Evolutionary conservation across 345 rosid species (phyloP).

Genomic region (Camelina laxa): DNA sequence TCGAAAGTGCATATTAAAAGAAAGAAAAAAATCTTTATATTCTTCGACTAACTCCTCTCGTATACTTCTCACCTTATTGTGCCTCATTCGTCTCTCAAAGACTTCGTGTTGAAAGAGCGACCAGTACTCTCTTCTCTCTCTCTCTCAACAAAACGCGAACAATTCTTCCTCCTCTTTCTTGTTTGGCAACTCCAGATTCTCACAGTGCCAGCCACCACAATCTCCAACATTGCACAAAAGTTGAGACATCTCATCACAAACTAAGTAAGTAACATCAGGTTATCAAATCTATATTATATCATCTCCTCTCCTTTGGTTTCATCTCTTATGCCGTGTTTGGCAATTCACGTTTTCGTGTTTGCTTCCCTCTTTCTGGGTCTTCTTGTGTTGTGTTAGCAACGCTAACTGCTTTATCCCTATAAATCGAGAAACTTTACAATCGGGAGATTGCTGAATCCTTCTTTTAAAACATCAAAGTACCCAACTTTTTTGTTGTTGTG

Average conservation of each 20-base stretch:
- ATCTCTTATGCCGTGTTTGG: constrained; percentile 38
- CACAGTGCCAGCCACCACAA: constrained; percentile 7
- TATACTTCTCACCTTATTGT: constrained; percentile 22
- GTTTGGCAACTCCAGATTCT: constrained; percentile 33
- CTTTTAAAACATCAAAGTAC: constrained; percentile 41
- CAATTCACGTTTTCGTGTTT: constrained; percentile 43
- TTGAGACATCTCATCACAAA: not conserved
- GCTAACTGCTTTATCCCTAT: constrained; percentile 29
- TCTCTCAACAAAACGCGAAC: constrained; percentile 16
- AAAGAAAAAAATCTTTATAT: not conserved
- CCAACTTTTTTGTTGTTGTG: constrained; percentile 33
- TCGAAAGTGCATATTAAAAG: constrained; percentile 5
- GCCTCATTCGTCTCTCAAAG: constrained; percentile 36
- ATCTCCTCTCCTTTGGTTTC: not conserved
- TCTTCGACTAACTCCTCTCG: not conserved
- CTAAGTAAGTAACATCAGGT: constrained; percentile 35
- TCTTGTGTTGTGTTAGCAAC: constrained; percentile 31
- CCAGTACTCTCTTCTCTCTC: constrained; percentile 27
- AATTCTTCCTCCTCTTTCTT: constrained; percentile 25
- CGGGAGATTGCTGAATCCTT: constrained; percentile 38
- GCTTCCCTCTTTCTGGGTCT: constrained; percentile 35
- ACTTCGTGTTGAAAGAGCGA: constrained; percentile 50
- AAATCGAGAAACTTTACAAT: constrained; percentile 17
- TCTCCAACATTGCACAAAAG: constrained; percentile 40
- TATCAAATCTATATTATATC: constrained; percentile 40